Base-by-base conservation (phyloP, 176 grass and related monocot species). In the Oryza longistaminata region DNA sequence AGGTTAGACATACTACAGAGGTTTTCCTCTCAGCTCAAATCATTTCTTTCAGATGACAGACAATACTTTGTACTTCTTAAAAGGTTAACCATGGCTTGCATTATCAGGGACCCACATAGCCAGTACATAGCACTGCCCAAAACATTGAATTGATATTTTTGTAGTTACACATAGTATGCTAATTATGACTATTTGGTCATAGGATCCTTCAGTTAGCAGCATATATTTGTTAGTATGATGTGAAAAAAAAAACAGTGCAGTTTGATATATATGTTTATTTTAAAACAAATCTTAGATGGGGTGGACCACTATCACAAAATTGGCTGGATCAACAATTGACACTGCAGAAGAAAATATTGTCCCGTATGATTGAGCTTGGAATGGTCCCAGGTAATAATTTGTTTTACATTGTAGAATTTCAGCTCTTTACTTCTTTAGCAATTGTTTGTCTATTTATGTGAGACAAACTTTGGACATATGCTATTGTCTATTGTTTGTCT, bases 281-380 rank as follows among this genome's bases (percentile, higher is more conserved):
- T 9, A 49, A 50, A 80, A 24, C 21, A 52, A 60, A 70, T 80
- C 22, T 91, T 87, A 98, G 95, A 45, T 98, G 95, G 95, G 95
- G 95, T 87, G 95, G 95, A 66, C 95, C 93, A 29, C 89, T 98
- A 74, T 92, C 95, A 74, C 82, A 93, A 87, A 93, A 90, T 86
- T 98, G 95, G 95, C 76, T 98, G 64, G 76, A 93, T 78, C 87
- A 95, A 67, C 95, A 98, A 92, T 72, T 92, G 68, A 79, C 76
- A 50, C 68, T 98, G 40, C 91, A 98, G 66, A 98, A 93, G 82
- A 86, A 85, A 76, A 88, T 92, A 61, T 66, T 95, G 27, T 91
- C 85, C 75, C 91, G 89, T 79, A 98, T 98, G 93, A 82, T 93
- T 68, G 89, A 95, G 31, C 91, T 98, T 80, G 95, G 95, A 78